Percentiles rank a stretch among this genome's conserved stretches.
Evolutionary conservation across 2,329 filamentous ascomycete genomes (phyloP).

Genomic region (Beauveria australis): DNA sequence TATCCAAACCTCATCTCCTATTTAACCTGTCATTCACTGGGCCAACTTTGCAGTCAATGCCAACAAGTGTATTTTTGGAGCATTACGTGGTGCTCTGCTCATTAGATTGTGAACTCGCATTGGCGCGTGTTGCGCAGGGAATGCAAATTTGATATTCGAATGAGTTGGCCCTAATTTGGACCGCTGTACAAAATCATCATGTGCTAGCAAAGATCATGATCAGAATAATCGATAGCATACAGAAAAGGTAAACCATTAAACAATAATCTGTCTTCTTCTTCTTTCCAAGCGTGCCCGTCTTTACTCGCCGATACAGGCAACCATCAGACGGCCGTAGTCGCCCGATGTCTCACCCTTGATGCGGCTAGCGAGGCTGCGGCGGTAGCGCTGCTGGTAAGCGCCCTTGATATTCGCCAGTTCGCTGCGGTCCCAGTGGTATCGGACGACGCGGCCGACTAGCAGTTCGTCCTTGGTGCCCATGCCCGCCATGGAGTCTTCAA

Average conservation of each 20-base stretch:
- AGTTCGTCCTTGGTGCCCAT: constrained; percentile 78
- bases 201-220: not conserved
- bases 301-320: constrained; percentile 54
- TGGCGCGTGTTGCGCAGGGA: not conserved
- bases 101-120: not conserved
- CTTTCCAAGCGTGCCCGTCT: not conserved
- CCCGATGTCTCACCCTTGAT: constrained; percentile 80
- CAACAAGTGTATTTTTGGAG: not conserved
- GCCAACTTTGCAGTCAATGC: not conserved
- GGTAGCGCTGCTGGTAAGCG: constrained; percentile 66
- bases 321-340: constrained; percentile 69
- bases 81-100: not conserved
- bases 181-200: not conserved
- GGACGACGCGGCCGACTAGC: constrained; percentile 68
- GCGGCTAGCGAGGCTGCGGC: constrained; percentile 56
- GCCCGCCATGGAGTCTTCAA: constrained; percentile 86
- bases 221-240: not conserved
- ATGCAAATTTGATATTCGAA: not conserved
- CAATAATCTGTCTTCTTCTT: not conserved
- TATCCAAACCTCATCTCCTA: not conserved
- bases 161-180: not conserved
- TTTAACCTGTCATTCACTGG: not conserved
- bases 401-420: constrained; percentile 70
- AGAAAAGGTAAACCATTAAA: not conserved
- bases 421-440: constrained; percentile 73